Conservation (phyloP, 2,329 filamentous ascomycete genomes). For the Trichophyton mentagrophytes region DNA sequence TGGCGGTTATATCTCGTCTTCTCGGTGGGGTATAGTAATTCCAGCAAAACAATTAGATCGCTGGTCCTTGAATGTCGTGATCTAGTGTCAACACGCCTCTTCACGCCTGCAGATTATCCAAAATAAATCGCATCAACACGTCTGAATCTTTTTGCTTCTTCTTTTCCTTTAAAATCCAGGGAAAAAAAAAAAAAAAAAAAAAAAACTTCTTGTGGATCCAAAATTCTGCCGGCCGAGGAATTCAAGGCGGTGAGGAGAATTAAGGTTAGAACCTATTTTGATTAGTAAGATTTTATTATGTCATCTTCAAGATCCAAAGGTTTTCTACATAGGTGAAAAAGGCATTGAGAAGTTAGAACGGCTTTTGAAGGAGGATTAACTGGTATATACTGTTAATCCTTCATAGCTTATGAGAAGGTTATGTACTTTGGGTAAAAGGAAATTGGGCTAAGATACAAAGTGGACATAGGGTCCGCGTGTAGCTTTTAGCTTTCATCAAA, state of each 20-base stretch:
- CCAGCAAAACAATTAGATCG: not conserved
- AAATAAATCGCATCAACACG: not conserved
- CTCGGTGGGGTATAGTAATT: not conserved
- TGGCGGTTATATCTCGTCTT: not conserved
- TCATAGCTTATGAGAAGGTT: too few species aligned
- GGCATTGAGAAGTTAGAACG: too few species aligned
- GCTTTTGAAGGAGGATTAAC: not conserved
- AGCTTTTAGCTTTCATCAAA: too few species aligned
- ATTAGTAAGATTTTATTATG: not conserved
- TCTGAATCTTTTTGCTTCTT: not conserved
- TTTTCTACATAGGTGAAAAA: not conserved
- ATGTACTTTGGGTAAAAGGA: too few species aligned
- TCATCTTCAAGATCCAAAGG: not conserved
- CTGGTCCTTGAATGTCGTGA: not conserved
- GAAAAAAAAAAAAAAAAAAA: not conserved
- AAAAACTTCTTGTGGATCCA: not conserved
- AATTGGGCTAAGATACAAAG: too few species aligned
- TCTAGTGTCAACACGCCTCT: not conserved
- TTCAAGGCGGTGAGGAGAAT: not conserved
- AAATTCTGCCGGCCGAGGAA: constrained; percentile 1
- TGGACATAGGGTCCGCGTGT: too few species aligned
- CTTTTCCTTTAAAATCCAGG: not conserved
- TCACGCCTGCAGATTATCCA: not conserved
- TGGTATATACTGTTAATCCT: too few species aligned
- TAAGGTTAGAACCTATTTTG: not conserved